Evolutionary conservation across 1,284 basidiomycete species (phyloP).

Genomic region (Peniophora sp.): DNA sequence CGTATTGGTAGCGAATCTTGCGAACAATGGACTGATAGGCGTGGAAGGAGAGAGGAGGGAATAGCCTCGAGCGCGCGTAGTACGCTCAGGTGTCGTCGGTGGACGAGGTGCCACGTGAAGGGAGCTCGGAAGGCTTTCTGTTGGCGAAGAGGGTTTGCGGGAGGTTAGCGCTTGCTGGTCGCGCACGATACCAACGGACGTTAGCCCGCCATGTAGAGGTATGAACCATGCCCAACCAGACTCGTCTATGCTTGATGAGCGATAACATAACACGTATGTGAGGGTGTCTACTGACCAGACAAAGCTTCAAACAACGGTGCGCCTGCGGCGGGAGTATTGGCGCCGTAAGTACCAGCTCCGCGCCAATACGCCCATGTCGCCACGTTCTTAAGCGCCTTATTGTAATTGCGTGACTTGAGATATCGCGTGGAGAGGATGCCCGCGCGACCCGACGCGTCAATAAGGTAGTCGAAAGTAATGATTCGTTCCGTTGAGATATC

Average conservation of each 20-base stretch:
- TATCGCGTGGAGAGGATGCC: slow-evolving; percentile 62
- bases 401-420: slow-evolving; percentile 61
- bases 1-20: neutral
- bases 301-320: slow-evolving; percentile 60
- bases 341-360: slow-evolving; percentile 44
- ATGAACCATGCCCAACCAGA: slow-evolving; percentile 78
- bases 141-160: slow-evolving; percentile 25
- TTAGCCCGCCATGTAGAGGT: slow-evolving; percentile 59
- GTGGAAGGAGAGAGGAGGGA: neutral
- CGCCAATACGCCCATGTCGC: slow-evolving; percentile 76
- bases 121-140: neutral
- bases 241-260: slow-evolving; percentile 40
- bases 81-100: too few species aligned
- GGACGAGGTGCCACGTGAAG: slow-evolving; percentile 13
- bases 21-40: neutral
- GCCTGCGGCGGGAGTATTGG: slow-evolving; percentile 46
- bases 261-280: neutral
- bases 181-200: slow-evolving; percentile 67
- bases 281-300: slow-evolving; percentile 34
- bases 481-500: slow-evolving; percentile 17
- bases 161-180: slow-evolving; percentile 35
- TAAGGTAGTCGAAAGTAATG: slow-evolving; percentile 56
- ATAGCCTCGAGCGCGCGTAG: slow-evolving; percentile 1
- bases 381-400: slow-evolving; percentile 60
- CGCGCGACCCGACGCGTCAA: slow-evolving; percentile 64